Evolutionary conservation across 768 basidiomycete species (phyloP).

Genomic region (Phaffia australis): DNA sequence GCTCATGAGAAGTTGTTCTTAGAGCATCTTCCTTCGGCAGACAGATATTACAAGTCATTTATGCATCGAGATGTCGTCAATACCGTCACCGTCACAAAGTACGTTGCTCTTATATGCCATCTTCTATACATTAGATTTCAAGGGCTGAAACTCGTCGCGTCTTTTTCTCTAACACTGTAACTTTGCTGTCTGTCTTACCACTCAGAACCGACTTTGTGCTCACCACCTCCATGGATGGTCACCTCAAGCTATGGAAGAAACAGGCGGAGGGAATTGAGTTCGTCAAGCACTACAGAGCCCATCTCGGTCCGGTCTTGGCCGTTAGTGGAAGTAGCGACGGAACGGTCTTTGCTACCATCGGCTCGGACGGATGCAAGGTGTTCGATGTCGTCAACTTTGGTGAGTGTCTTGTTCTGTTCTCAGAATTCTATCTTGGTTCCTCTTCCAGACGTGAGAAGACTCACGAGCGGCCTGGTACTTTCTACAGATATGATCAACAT

Average conservation of each 20-base stretch:
- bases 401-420: slow-evolving; percentile 40
- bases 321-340: slow-evolving; percentile 87
- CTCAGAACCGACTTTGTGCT: slow-evolving; percentile 83
- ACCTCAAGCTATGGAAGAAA: slow-evolving; percentile 99
- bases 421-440: slow-evolving; percentile 1
- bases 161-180: background rate
- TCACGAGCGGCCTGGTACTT: background rate
- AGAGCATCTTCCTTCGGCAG: slow-evolving; percentile 78
- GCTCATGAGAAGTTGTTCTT: slow-evolving; percentile 88
- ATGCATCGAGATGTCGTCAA: slow-evolving; percentile 94
- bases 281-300: slow-evolving; percentile 94
- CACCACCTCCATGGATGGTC: slow-evolving; percentile 89
- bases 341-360: slow-evolving; percentile 77
- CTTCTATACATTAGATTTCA: background rate
- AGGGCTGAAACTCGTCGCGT: background rate
- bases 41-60: slow-evolving; percentile 93
- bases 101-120: slow-evolving; percentile 29
- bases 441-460: background rate
- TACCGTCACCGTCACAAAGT: slow-evolving; percentile 82
- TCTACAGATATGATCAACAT: slow-evolving; percentile 94
- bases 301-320: slow-evolving; percentile 62
- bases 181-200: slow-evolving; percentile 2
- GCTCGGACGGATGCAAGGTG: slow-evolving; percentile 69
- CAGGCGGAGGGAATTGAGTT: slow-evolving; percentile 91
- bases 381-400: slow-evolving; percentile 98